Evolutionary conservation across 257 asterid genomes (phyloP).

Genomic region (Echites panduratus): DNA sequence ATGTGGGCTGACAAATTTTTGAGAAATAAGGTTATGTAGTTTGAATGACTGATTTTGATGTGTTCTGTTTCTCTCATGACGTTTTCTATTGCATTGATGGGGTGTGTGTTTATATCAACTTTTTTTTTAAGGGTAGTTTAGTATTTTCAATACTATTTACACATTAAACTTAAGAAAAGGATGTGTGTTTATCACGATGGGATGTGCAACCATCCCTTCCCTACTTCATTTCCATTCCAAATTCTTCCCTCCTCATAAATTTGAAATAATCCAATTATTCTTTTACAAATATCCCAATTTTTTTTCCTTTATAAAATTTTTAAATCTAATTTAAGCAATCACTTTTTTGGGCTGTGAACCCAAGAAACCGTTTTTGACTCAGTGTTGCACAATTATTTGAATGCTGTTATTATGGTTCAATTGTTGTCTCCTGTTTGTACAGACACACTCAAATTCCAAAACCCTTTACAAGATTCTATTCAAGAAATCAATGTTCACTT

Average conservation of each 20-base stretch:
- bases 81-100: too few species aligned
- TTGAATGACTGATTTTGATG: too few species aligned
- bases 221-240: conserved; percentile 18
- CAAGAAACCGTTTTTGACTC: conserved; percentile 9
- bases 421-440: conserved; percentile 67
- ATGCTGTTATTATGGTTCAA: conserved; percentile 25
- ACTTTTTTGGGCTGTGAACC: background rate
- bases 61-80: too few species aligned
- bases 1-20: too few species aligned
- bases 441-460: conserved; percentile 59
- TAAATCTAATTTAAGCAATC: conserved; percentile 1
- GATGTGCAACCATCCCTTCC: too few species aligned
- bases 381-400: background rate
- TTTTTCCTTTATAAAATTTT: background rate
- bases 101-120: too few species aligned
- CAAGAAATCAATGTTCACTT: conserved; percentile 38
- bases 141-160: too few species aligned
- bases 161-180: too few species aligned
- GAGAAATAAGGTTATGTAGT: too few species aligned
- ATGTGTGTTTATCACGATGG: too few species aligned
- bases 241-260: conserved; percentile 46
- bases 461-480: conserved; percentile 31
- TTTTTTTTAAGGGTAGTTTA: too few species aligned
- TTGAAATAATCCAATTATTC: conserved; percentile 11
- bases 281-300: conserved; percentile 1